A percentile compares a stretch with the other conserved stretches of the same genome.
These are phyloP conservation scores for Acacia melanoxylon DNA, from an alignment of 306 rosid species.

Conservation along the genomic window DNA sequence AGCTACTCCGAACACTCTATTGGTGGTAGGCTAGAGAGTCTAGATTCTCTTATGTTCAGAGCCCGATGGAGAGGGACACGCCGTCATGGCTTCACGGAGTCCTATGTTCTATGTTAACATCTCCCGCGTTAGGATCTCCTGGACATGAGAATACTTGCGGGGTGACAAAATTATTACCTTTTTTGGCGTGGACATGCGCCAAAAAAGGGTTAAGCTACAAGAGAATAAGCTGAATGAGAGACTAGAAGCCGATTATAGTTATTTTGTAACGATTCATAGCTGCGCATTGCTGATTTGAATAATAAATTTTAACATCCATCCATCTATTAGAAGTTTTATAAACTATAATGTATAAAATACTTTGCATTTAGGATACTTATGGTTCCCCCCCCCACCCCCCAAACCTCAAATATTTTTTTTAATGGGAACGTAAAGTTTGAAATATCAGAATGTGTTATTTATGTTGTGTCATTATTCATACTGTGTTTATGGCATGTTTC, in stretches of 20 bases:
- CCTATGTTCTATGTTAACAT: neutral
- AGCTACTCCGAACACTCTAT: neutral
- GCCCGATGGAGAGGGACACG: neutral
- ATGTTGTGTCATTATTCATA: neutral
- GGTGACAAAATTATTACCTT: neutral
- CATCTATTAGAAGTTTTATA: neutral
- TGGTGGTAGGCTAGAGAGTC: neutral
- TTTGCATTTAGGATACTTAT: neutral
- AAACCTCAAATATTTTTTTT: neutral
- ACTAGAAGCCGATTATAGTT: neutral
- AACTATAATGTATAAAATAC: neutral
- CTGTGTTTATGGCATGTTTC: neutral
- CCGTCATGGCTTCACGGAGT: neutral
- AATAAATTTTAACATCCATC: neutral
- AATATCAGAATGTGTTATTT: neutral
- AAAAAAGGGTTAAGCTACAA: neutral
- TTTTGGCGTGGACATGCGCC: neutral
- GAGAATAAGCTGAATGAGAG: neutral
- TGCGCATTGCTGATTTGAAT: neutral
- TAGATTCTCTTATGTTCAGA: neutral
- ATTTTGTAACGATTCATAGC: neutral
- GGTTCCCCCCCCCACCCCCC: neutral
- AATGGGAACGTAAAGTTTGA: neutral
- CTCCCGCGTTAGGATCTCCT: neutral
- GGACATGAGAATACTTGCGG: neutral